Evolutionary conservation across 257 asterid species (phyloP).

Genomic region (Gynochthodes officinalis): DNA sequence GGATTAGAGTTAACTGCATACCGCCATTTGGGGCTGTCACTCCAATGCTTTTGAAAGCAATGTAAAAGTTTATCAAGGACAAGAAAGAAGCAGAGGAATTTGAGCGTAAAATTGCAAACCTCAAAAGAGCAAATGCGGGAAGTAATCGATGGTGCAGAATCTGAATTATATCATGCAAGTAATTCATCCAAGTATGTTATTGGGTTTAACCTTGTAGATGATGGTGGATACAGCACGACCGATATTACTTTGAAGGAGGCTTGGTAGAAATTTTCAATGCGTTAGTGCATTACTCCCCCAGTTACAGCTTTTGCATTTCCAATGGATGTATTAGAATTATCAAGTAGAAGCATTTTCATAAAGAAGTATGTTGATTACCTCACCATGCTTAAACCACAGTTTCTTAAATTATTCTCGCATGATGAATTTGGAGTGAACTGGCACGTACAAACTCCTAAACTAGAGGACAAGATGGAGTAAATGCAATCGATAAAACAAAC

Average conservation of each 20-base stretch:
- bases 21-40: constrained; percentile 24
- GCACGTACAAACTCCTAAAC: not conserved
- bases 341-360: too few relatives aligned
- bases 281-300: too few relatives aligned
- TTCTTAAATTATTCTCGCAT: too few relatives aligned
- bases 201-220: constrained; percentile 28
- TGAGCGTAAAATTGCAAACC: constrained; percentile 14
- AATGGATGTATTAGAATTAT: too few relatives aligned
- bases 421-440: too few relatives aligned
- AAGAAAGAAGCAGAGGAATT: too few relatives aligned
- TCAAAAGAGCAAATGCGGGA: constrained; percentile 24
- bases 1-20: constrained; percentile 48
- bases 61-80: not conserved
- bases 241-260: constrained; percentile 23
- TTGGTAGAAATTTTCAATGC: not conserved
- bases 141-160: constrained; percentile 30
- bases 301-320: too few relatives aligned
- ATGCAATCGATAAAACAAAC: too few relatives aligned
- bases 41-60: constrained; percentile 11
- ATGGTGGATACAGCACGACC: constrained; percentile 38
- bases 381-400: too few relatives aligned
- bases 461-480: too few relatives aligned
- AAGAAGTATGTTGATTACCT: too few relatives aligned
- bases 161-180: constrained; percentile 27
- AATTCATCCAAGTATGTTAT: too few relatives aligned